A percentile compares a stretch with the other conserved stretches of the same genome.
These are phyloP conservation scores for Rosa lucieae DNA, from an alignment of 306 rosid species.

Conservation along the genomic window DNA sequence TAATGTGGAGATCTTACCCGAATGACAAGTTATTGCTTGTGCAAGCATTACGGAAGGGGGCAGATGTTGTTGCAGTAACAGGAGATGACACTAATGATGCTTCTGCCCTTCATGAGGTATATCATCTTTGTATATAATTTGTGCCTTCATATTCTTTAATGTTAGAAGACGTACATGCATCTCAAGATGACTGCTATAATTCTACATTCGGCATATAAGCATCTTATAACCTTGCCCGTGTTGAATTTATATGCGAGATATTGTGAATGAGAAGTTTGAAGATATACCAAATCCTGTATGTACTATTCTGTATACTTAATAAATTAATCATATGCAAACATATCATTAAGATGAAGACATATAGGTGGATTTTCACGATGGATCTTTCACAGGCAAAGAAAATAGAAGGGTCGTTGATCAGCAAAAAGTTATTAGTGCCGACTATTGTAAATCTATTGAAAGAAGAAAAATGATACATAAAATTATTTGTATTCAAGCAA, in stretches of 20 bases:
- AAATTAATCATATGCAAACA: background rate
- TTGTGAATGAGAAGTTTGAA: background rate
- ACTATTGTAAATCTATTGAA: background rate
- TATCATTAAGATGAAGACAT: background rate
- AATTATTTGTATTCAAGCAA: background rate
- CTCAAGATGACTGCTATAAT: constrained; percentile 2
- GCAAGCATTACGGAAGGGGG: constrained; percentile 90
- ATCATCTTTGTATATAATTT: constrained; percentile 24
- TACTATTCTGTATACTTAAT: background rate
- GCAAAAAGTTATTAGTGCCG: background rate
- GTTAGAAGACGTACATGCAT: background rate
- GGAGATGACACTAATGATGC: constrained; percentile 99
- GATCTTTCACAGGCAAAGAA: too few relatives aligned
- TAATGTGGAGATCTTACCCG: constrained; percentile 98
- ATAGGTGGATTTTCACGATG: too few relatives aligned
- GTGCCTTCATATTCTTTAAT: background rate
- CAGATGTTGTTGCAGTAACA: constrained; percentile 96
- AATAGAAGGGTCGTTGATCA: background rate
- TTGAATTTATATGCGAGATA: background rate
- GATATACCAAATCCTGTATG: background rate
- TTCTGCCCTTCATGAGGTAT: constrained; percentile 97
- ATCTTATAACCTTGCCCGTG: background rate
- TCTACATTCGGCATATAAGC: background rate
- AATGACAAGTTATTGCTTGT: constrained; percentile 97
- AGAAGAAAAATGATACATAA: background rate